Evolutionary conservation across 805 yeast species (phyloP), one percentile per base, ranked within the genome.

Genomic region (Ogataea populi-albae): DNA sequence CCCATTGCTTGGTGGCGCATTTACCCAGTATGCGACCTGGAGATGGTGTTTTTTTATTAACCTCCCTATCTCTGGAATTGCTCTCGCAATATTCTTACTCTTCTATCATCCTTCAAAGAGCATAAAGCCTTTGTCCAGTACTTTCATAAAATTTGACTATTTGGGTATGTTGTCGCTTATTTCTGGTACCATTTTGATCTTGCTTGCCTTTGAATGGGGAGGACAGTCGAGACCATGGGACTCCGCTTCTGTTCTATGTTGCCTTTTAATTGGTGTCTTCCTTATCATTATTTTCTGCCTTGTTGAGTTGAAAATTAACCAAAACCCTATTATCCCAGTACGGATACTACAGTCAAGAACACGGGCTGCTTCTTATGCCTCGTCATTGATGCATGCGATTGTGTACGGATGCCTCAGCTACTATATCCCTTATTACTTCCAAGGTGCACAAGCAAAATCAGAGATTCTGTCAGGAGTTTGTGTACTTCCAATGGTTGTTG

Each of bases 1-100:
- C 11, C 31, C 31, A 8, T 8, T 28, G 9, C 7, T 28, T 15
- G 31, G 31, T 12, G 31, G 31, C 7, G 23, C 21, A 8, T 28
- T 28, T 28, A 28, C 31, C 7, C 21, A 28, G 12, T 28, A 28
- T 16, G 18, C 14, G 7, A 28, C 12, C 12, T 28, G 31, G 31
- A 28, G 31, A 28, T 28, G 31, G 31, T 28, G 31, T 17, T 28
- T 28, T 17, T 28, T 14, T 14, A 28, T 28, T 15, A 28, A 28
- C 21, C 14, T 28, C 9, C 21, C 23, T 9, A 8, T 11, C 14
- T 7, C 21, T 9, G 21, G 18, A 9, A 9, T 17, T 9, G 20
- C 21, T 14, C 7, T 28, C 7, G 9, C 12, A 9, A 9, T 28
- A 9, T 28, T 28, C 14, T 12, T 28, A 9, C 12, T 28, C 7